Evolutionary conservation across 164 flowering plant species (phyloP).

Genomic region (Piper betle): DNA sequence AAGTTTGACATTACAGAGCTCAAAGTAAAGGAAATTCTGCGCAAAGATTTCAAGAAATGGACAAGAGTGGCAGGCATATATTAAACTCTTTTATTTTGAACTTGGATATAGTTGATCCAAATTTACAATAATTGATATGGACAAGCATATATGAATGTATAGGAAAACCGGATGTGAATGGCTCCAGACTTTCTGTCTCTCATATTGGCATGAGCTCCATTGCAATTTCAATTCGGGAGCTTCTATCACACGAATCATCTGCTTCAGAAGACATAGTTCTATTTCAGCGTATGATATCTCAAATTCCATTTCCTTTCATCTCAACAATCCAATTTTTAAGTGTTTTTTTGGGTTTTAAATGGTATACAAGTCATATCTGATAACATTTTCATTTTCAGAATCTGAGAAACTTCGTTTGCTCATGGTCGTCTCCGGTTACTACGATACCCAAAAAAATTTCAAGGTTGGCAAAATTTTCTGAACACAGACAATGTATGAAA

Average conservation of each 20-base stretch:
- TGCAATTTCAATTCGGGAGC: conserved; percentile 43
- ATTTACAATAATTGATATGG: background rate
- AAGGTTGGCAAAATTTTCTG: conserved; percentile 27
- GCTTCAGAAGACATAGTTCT: conserved; percentile 30
- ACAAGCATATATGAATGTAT: conserved; percentile 1
- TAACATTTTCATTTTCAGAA: conserved; percentile 18
- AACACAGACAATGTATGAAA: background rate
- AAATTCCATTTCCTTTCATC: background rate
- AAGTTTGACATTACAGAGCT: conserved; percentile 42
- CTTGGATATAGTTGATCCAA: no score
- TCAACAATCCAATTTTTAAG: background rate
- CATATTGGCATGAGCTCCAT: conserved; percentile 60
- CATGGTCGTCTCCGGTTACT: conserved; percentile 57
- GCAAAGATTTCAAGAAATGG: conserved; percentile 72
- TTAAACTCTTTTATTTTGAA: background rate
- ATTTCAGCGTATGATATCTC: conserved; percentile 38
- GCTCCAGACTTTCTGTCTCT: conserved; percentile 23
- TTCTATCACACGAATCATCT: conserved; percentile 28
- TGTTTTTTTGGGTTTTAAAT: background rate
- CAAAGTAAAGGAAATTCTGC: conserved; percentile 42
- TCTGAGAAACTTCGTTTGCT: conserved; percentile 47
- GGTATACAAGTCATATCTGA: background rate
- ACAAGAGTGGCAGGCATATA: conserved; percentile 29
- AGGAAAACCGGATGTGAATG: conserved; percentile 32
- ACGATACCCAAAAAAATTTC: conserved; percentile 47